Evolutionary conservation across 345 rosid species (phyloP), one percentile per base, ranked within the genome.

Genomic region (Eucalyptus cladocalyx): DNA sequence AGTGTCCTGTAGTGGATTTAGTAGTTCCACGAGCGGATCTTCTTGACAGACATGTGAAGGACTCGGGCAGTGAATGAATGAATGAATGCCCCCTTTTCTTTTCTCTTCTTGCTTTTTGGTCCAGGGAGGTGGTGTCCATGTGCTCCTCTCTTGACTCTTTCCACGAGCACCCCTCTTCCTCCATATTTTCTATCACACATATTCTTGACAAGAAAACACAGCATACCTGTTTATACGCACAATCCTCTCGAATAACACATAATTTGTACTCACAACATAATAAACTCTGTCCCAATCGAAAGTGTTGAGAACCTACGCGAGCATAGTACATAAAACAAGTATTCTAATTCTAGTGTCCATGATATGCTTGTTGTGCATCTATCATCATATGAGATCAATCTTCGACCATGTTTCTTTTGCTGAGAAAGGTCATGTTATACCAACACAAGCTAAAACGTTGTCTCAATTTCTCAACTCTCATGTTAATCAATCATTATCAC

Each of bases 21-120:
- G 85, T 40, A 21, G 85, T 76, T 76, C 85, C 88, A 87, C 88
- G 67, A 49, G 87, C 92, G 90, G 94, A 93, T 92, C 94, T 92
- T 89, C 89, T 93, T 91, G 92, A 90, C 92, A 92, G 92, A 92
- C 95, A 96, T 95, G 96, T 93, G 96, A 95, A 92, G 93, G 90
- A 60, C 91, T 91, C 91, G 89, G 89, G 87, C 45, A 37, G 83
- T 72, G 83, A 37, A 23, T 40, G 83, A 21, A 86, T 89, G 42
- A 56, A 37, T 62, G 90, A 28, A 88, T 76, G 40, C 87, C 92
- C 87, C 90, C 90, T 90, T 48, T 72, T 72, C 45, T 76, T 48
- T 76, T 76, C 47, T 76, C 43, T 76, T 40, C 85, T 21, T 76
- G 42, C 87, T 54, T 88, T 89, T 26, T 88, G 91, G 92, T 89